Base-by-base conservation (phyloP, 176 grass and related monocot species). In the Alloteropsis semialata region DNA sequence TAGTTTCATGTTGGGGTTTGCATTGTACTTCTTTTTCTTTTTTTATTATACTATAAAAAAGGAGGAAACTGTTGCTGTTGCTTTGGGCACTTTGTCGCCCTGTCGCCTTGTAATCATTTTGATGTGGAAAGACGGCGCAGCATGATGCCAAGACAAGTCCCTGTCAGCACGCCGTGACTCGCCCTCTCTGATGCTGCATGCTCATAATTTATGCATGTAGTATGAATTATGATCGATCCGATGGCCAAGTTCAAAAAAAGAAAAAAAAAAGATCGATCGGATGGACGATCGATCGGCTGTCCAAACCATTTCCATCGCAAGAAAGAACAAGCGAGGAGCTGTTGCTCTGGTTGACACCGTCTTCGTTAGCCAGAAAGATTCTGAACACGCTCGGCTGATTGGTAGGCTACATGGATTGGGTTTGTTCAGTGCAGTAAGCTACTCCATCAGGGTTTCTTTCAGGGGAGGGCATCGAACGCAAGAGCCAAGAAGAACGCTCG, bases 91-190 rank as follows among this genome's bases (percentile, higher is more conserved):
- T 67, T 80, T 89, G 74, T 53, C 69, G 51, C 66, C 50, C 13
- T 59, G 82, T 61, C 76, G 42, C 76, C 67, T 28, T 69, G 69
- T 53, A 85, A 89, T 81, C 69, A 89, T 89, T 60, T 5, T 69
- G 69, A 84, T 75, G 87, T 61, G 70, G 76, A 89, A 85, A 81
- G 62, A 74, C 77, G 27, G 38, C 4, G 82, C 69, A 58, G 33
- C 53, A 80, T 69, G 82, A 72, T 79, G 30, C 60, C 67, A 62
- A 22, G 71, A 49, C 53, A 54, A 7, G 77, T 81, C 75, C 5
- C 70, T 62, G 34, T 85, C 82, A 75, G 13, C 77, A 68, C 74
- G 51, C 46, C 87, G 51, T 51, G 41, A 45, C 38, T 10, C 30
- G 29, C 69, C 68, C 61, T 16, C 17, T 27, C 0, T 19, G 22